A percentile compares a stretch with the other conserved stretches of the same genome.
These are phyloP conservation scores for Cryptococcus floricola DNA, from an alignment of 1,284 basidiomycete genomes.

Conservation along the genomic window DNA sequence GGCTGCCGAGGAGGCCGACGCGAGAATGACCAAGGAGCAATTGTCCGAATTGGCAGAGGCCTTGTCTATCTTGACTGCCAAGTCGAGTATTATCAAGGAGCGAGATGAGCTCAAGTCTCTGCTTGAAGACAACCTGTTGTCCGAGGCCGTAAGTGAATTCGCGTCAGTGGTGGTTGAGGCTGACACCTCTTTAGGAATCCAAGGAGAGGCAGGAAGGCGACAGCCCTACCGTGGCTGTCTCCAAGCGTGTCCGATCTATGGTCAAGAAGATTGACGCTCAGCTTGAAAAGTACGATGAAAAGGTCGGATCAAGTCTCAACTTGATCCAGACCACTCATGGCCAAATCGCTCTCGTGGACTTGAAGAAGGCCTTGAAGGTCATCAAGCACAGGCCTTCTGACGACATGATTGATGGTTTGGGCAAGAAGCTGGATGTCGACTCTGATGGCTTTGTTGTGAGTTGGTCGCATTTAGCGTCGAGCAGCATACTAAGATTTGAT, in stretches of 20 bases:
- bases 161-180: no score
- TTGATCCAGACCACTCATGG: conserved; percentile 93
- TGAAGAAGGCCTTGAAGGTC: conserved; percentile 83
- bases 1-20: conserved; percentile 55
- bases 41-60: conserved; percentile 91
- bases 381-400: conserved; percentile 93
- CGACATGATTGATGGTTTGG: conserved; percentile 55
- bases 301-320: conserved; percentile 86
- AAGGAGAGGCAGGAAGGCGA: conserved; percentile 48
- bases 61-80: conserved; percentile 83
- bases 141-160: conserved; percentile 65
- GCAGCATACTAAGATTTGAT: background rate
- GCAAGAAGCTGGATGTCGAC: conserved; percentile 93
- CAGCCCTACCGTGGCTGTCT: conserved; percentile 56
- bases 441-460: conserved; percentile 87
- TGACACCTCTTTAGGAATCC: conserved; percentile 35
- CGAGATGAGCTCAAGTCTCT: conserved; percentile 81
- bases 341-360: conserved; percentile 82
- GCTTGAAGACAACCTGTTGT: conserved; percentile 86
- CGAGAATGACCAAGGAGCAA: conserved; percentile 96
- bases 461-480: background rate
- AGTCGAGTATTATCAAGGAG: conserved; percentile 96
- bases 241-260: conserved; percentile 93
- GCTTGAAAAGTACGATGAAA: conserved; percentile 84
- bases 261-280: conserved; percentile 93